Evolutionary conservation across 495 filamentous ascomycete species (phyloP).

Genomic region (Chaetomium cochliodes): DNA sequence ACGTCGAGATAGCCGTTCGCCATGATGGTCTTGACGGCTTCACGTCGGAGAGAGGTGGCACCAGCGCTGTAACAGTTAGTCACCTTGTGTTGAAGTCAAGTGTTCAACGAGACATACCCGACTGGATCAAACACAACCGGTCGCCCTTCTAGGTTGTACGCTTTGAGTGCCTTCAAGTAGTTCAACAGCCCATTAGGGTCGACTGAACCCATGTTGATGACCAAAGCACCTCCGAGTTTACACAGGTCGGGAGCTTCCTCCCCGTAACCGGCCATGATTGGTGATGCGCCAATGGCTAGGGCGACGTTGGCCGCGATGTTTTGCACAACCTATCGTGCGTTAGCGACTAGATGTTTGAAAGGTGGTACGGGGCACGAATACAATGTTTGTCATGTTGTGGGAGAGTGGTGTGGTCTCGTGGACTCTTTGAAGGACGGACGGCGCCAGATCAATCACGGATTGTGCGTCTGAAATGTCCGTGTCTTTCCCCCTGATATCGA

Average conservation of each 20-base stretch:
- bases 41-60: slow-evolving; percentile 71
- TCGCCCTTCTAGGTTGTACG: slow-evolving; percentile 72
- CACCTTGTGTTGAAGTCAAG: neutral
- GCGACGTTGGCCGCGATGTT: slow-evolving; percentile 92
- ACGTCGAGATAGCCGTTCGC: slow-evolving; percentile 73
- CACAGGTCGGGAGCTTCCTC: slow-evolving; percentile 79
- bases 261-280: slow-evolving; percentile 90
- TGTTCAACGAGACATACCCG: slow-evolving; percentile 46
- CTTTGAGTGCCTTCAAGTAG: slow-evolving; percentile 58
- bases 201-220: slow-evolving; percentile 95
- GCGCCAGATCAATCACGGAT: slow-evolving; percentile 52
- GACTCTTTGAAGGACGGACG: slow-evolving; percentile 59
- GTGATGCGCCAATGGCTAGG: slow-evolving; percentile 78
- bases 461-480: slow-evolving; percentile 54
- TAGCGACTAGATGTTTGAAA: neutral
- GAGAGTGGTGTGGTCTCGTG: slow-evolving; percentile 66
- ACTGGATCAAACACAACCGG: slow-evolving; percentile 89
- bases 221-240: slow-evolving; percentile 62
- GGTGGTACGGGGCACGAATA: neutral
- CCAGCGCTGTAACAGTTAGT: slow-evolving; percentile 53
- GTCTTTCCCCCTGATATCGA: slow-evolving; percentile 50
- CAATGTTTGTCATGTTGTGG: slow-evolving; percentile 94
- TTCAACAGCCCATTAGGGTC: slow-evolving; percentile 67
- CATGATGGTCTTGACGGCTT: slow-evolving; percentile 70
- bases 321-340: slow-evolving; percentile 62